Percentiles rank a stretch among this genome's conserved stretches.
phyloP scores from a whole-genome alignment of 306 rosid species.

The Dryas alaskensis region DNA sequence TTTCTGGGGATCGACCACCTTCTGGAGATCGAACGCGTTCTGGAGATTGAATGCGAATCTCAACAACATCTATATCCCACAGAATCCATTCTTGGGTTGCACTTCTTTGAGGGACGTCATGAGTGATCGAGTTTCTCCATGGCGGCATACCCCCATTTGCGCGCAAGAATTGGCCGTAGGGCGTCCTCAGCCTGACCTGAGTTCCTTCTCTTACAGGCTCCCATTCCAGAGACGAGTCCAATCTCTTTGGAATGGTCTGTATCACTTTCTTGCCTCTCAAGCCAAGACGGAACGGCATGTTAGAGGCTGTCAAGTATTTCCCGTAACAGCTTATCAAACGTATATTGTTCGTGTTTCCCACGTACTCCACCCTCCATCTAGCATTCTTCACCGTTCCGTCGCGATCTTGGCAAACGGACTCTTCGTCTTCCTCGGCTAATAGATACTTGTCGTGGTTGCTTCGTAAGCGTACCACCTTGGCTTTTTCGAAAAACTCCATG shows the following conservation, averaged over 20 bases:
- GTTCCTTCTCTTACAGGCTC: constrained; percentile 74
- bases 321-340: constrained; percentile 71
- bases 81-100: constrained; percentile 68
- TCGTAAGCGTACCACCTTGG: constrained; percentile 56
- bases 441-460: constrained; percentile 84
- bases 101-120: constrained; percentile 60
- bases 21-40: not conserved
- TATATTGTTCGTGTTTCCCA: constrained; percentile 25
- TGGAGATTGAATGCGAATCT: constrained; percentile 29
- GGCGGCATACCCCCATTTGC: constrained; percentile 88
- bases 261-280: constrained; percentile 68
- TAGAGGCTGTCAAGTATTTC: constrained; percentile 80
- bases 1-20: constrained; percentile 1
- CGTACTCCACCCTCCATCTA: constrained; percentile 67
- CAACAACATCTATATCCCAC: constrained; percentile 76
- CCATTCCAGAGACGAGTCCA: constrained; percentile 87
- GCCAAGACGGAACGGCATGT: constrained; percentile 60
- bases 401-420: constrained; percentile 63
- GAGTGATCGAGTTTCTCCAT: constrained; percentile 84
- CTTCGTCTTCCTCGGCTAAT: constrained; percentile 68
- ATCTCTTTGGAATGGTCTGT: constrained; percentile 54
- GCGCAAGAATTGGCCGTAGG: constrained; percentile 66
- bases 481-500: constrained; percentile 77
- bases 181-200: constrained; percentile 62
- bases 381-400: constrained; percentile 59